Evolutionary conservation across 139 green algal species (phyloP).

Genomic region (Zygnema cylindricum): DNA sequence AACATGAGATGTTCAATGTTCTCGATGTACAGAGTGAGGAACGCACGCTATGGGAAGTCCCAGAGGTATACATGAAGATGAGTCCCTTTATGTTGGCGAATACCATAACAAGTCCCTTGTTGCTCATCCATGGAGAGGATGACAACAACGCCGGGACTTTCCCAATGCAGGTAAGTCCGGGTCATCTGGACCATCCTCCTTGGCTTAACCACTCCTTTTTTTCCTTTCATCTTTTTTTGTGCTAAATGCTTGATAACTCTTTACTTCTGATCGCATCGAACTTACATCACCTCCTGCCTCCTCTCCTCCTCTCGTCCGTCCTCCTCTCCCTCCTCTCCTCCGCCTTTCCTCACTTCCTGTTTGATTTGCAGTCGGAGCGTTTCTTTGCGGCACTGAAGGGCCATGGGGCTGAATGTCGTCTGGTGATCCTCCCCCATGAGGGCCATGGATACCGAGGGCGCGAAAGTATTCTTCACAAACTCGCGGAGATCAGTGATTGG

Average conservation of each 20-base stretch:
- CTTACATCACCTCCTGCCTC: no score
- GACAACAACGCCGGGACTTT: conserved; percentile 93
- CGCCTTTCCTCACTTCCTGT: background rate
- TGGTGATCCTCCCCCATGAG: conserved; percentile 96
- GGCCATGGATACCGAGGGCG: conserved; percentile 72
- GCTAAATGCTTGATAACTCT: no score
- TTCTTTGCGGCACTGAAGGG: conserved; percentile 81
- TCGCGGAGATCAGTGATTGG: conserved; percentile 55
- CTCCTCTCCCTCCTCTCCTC: no score
- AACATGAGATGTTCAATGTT: no score
- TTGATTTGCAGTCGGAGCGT: conserved; percentile 81
- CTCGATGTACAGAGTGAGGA: conserved; percentile 83
- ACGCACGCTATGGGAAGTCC: conserved; percentile 92
- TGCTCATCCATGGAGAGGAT: conserved; percentile 96
- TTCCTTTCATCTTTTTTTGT: no score
- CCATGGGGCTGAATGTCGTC: conserved; percentile 76
- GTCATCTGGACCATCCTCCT: background rate
- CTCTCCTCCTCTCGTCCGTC: no score
- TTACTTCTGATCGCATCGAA: no score
- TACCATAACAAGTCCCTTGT: conserved; percentile 90
- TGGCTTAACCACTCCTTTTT: background rate
- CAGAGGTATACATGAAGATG: conserved; percentile 92
- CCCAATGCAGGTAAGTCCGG: conserved; percentile 51
- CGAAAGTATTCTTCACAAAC: conserved; percentile 55
- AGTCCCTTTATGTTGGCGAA: conserved; percentile 78